Conservation (phyloP, 768 basidiomycete genomes). For the Hygrophorus pudorinus region DNA sequence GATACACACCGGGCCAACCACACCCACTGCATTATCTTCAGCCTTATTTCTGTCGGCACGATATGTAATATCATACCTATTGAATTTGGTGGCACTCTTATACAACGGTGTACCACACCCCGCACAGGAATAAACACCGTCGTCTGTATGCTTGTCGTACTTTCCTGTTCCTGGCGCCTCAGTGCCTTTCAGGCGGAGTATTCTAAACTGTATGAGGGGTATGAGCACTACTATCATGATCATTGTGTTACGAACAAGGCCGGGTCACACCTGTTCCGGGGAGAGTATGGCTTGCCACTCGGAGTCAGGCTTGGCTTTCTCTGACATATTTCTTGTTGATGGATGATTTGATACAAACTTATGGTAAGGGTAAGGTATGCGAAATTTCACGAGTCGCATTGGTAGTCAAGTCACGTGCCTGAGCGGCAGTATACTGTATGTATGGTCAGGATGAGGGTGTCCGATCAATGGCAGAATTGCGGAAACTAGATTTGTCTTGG, state of each 20-base stretch:
- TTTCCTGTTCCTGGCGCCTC: slow-evolving; percentile 70
- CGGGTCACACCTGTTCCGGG: slow-evolving; percentile 61
- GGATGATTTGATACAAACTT: neutral
- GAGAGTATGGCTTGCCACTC: slow-evolving; percentile 82
- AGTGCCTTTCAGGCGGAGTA: slow-evolving; percentile 83
- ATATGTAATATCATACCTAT: slow-evolving; percentile 19
- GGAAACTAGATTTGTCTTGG: slow-evolving; percentile 82
- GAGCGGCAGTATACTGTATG: neutral
- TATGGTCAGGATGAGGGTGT: slow-evolving; percentile 13
- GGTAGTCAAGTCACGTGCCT: no score
- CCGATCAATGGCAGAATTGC: slow-evolving; percentile 50
- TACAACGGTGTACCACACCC: slow-evolving; percentile 80
- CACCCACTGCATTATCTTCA: slow-evolving; percentile 54
- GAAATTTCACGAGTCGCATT: neutral
- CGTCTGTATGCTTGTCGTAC: slow-evolving; percentile 57
- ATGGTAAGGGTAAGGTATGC: neutral
- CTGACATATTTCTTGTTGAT: slow-evolving; percentile 25
- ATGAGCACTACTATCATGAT: neutral
- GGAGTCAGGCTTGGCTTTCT: slow-evolving; percentile 44
- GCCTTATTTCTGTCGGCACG: neutral
- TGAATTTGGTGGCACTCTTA: slow-evolving; percentile 84
- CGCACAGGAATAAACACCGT: slow-evolving; percentile 70
- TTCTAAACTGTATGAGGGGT: slow-evolving; percentile 52
- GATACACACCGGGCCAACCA: slow-evolving; percentile 62
- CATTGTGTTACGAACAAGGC: neutral